Base-by-base conservation (phyloP, 2,329 filamentous ascomycete genomes). In the Calonectria naviculata region DNA sequence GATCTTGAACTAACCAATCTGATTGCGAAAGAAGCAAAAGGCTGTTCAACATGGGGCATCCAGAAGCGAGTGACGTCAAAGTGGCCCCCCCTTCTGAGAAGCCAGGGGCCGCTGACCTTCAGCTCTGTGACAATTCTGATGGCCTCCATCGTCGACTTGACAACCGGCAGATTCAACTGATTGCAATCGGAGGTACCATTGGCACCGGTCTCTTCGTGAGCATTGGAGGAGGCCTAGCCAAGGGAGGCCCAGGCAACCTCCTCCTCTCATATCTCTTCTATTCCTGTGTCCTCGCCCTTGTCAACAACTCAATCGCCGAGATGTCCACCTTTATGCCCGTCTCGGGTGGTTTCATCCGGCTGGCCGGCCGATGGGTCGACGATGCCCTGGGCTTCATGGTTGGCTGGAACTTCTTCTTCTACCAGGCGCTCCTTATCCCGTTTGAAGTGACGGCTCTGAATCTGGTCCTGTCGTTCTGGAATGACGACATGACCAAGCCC, bases 401-500 rank as follows among this genome's bases (percentile, higher is more conserved):
- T 6, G 70, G 70, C 1, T 71, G 66, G 70, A 71, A 71, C 61
- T 71, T 71, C 54, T 71, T 71, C 38, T 38, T 71, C 28, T 71
- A 71, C 21, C 66, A 71, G 21, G 70, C 70, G 24, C 28, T 71
- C 26, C 54, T 71, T 12, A 71, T 71, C 38, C 70, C 70, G 1
- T 71, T 71, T 44, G 70, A 71, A 62, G 69, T 71, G 62, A 69
- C 70, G 5, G 70, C 70, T 9, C 46, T 71, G 5, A 71, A 71
- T 34, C 62, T 71, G 12, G 70, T 71, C 1, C 29, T 71, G 61
- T 66, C 70, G 1, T 71, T 42, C 56, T 71, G 70, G 70, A 68
- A 66, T 28, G 70, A 71, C 19, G 70, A 71, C 28, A 71, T 71
- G 28, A 80, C 93, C 71, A 88, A 91, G 72, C 92, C 92, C 10